Percentiles rank a stretch among this genome's conserved stretches.
Conservation (phyloP, 1,284 basidiomycete species). For the Athelia psychrophila region DNA sequence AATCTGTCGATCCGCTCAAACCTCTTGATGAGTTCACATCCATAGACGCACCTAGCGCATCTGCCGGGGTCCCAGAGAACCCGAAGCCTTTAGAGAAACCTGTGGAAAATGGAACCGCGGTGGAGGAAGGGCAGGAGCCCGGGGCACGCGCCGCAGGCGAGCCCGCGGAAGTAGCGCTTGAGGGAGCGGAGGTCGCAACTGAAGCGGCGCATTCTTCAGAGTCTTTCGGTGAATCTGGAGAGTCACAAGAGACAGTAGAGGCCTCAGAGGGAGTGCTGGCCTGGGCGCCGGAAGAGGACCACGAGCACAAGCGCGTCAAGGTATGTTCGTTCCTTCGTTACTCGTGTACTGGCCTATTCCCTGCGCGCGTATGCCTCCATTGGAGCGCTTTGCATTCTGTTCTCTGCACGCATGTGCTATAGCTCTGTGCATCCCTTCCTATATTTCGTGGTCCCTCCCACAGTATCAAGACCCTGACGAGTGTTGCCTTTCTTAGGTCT, state of each 20-base stretch:
- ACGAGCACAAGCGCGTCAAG: conserved; percentile 52
- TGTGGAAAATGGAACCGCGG: not conserved
- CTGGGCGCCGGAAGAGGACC: conserved; percentile 38
- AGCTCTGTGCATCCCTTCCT: not conserved
- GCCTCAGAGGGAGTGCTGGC: not conserved
- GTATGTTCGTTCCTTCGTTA: conserved; percentile 21
- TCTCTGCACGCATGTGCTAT: not conserved
- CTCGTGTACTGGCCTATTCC: conserved; percentile 3
- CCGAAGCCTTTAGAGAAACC: not conserved
- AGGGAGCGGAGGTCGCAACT: not conserved
- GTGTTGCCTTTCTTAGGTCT: conserved; percentile 60
- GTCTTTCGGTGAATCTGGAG: not conserved
- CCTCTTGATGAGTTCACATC: not conserved
- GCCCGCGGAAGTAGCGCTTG: not conserved
- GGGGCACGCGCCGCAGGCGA: not conserved
- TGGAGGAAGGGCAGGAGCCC: not conserved
- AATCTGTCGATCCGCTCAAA: not conserved
- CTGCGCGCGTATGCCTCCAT: conserved; percentile 1
- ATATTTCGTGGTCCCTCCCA: conserved; percentile 5
- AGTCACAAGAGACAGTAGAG: not conserved
- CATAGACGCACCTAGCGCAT: not conserved
- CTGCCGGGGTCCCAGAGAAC: not conserved
- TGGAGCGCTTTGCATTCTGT: conserved; percentile 1
- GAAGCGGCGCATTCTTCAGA: not conserved
- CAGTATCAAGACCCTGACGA: conserved; percentile 25